Base-by-base conservation (phyloP, 805 yeast species). In the Candida incommunis region DNA sequence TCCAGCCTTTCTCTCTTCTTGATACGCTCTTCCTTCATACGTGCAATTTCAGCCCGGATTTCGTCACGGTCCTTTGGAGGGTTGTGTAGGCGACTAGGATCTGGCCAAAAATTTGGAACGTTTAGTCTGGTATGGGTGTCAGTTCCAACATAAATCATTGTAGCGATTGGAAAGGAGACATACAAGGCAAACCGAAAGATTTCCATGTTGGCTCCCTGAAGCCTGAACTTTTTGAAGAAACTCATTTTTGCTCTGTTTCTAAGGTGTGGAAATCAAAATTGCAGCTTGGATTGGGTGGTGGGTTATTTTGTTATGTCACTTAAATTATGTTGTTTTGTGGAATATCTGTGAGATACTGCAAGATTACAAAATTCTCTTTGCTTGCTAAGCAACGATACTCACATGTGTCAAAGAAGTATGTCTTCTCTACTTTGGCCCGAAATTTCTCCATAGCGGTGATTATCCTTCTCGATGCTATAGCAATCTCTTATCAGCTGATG, bases 51-150 rank as follows among this genome's bases (percentile, higher is more conserved):
- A 1, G 92, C 90, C 59, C 84, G 81, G 48, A 88, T 85, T 59
- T 88, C 96, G 55, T 81, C 83, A 2, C 87, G 87, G 57, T 88
- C 96, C 57, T 87, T 88, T 2, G 97, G 97, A 27, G 88, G 80
- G 64, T 84, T 81, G 60, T 88, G 87, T 53, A 86, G 70, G 2
- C 96, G 82, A 37, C 82, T 82, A 37, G 96, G 96, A 61, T 87
- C 96, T 2, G 97, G 97, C 95, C 95, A 87, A 64, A 85, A 88
- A 20, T 95, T 95, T 5, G 94, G 94, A 42, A 87, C 79, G 58
- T 86, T 84, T 61, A 88, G 78, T 66, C 86, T 88, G 54, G 71
- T 75, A 61, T 88, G 95, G 1, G 96, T 82, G 55, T 88, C 88
- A 34, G 82, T 74, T 59, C 97, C 96, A 41, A 86, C 88, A 55